Evolutionary conservation across 139 green algal genomes (phyloP), one percentile per base, ranked within the genome.

Genomic region (Coccomyxa sp.): DNA sequence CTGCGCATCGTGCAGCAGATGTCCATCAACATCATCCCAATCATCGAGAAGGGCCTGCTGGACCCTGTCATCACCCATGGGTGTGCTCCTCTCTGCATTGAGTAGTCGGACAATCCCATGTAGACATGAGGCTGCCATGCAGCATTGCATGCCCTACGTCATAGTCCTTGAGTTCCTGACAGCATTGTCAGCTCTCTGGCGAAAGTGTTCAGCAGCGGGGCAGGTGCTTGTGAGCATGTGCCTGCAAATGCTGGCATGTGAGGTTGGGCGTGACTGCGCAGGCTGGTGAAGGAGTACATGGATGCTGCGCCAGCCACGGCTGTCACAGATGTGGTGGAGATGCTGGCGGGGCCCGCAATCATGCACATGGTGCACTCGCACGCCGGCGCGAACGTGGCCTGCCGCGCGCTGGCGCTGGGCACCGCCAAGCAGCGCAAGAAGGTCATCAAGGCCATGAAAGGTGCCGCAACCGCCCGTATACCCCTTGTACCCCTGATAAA

Each of bases 361-460:
- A 79, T 98, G 77, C 92, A 92, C 77, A 95, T 97, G 88, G 91
- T 96, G 83, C 94, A 98, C 86, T 97, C 94, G 37, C 90, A 90
- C 40, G 88, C 96, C 6, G 94, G 94, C 39, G 88, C 89, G 2
- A 81, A 81, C 16, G 93, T 87, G 0, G 90, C 83, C 31, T 94
- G 87, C 85, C 88, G 88, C 75, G 88, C 92, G 36, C 68, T 97
- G 18, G 84, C 80, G 16, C 95, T 95, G 71, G 90, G 90, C 75
- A 90, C 84, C 0, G 85, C 92, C 55, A 93, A 92, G 76, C 88
- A 95, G 81, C 79, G 94, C 55, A 97, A 97, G 81, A 86, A 92
- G 40, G 72, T 90, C 12, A 74, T 97, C 55, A 93, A 93, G 76
- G 87, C 82, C 36, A 93, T 95, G 86, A 95, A 94, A 82, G 92